Base-by-base conservation (phyloP, 1,284 basidiomycete genomes). In the Malassezia dermatis region DNA sequence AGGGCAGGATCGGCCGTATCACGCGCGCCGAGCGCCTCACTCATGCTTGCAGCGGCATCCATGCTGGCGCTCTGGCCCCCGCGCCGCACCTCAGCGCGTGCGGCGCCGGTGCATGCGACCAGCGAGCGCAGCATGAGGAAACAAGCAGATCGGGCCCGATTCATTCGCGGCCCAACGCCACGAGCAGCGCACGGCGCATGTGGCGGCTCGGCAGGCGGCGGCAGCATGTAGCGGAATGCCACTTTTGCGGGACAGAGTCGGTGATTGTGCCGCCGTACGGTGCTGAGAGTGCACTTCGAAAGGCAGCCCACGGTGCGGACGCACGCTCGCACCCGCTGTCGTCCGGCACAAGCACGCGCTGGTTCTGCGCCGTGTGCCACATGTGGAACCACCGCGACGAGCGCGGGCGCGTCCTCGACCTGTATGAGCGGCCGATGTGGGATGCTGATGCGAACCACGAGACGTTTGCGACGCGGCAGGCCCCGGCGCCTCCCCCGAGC, bases 361-460 rank as follows among this genome's bases (percentile, higher is more conserved):
- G 68, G 68, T 66, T 52, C 53, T 71, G 68, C 41, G 60, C 65
- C 6, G 55, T 51, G 37, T 71, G 68, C 26, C 58, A 63, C 21
- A 62, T 62, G 40, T 63, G 62, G 37, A 71, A 71, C 37, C 59
- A 61, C n/a, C 34, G 41, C 4, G 57, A 52, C 3, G 40, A 39
- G 30, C 57, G 63, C 21, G 61, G 68, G 1, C 28, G 48, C 3
- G 43, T 56, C 6, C 48, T 59, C 10, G 60, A 67, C 44, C 53
- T 59, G 21, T 71, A 64, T 42, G 60, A 62, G 19, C 59, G 60
- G 1, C 56, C 55, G 0, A 67, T 69, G 63, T 60, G 60, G 57
- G 65, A 71, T 19, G 58, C 62, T 37, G 58, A 59, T 15, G 46
- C 40, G 17, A 49, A 67, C 19, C 54, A 55, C 15, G 54, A 30